These are phyloP conservation scores for Gnomoniopsis smithogilvyi DNA, from an alignment of 2,329 filamentous ascomycete genomes.

Conservation along the genomic window DNA sequence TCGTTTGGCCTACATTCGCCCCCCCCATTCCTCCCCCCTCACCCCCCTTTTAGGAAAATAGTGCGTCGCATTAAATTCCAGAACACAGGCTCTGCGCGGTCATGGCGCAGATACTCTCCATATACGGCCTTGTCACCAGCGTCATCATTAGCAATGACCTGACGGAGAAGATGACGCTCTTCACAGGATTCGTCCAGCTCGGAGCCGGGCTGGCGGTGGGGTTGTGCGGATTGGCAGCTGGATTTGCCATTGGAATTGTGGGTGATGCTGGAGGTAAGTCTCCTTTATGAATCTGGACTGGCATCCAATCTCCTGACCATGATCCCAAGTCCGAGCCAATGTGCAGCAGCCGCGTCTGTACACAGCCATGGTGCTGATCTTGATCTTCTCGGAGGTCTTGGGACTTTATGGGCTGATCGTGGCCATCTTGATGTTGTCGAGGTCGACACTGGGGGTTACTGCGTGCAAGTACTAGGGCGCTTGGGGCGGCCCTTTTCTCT, in stretches of 20 bases:
- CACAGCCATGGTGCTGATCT: constrained; percentile 96
- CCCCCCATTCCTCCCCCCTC: too few species aligned
- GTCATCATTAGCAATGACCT: constrained; percentile 80
- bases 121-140: constrained; percentile 87
- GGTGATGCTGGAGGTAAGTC: constrained; percentile 65
- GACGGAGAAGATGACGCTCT: constrained; percentile 65
- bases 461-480: background rate
- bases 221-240: constrained; percentile 77
- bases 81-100: constrained; percentile 49
- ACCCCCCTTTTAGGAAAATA: background rate
- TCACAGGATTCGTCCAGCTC: constrained; percentile 80
- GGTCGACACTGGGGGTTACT: constrained; percentile 3
- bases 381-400: constrained; percentile 99
- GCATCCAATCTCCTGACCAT: background rate
- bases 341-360: constrained; percentile 82
- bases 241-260: constrained; percentile 83
- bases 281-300: background rate
- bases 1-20: background rate
- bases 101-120: constrained; percentile 99
- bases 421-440: constrained; percentile 76
- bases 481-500: background rate
- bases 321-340: constrained; percentile 72
- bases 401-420: constrained; percentile 98
- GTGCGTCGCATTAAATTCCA: background rate
- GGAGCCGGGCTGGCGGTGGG: constrained; percentile 79